Conservation (phyloP, 768 basidiomycete genomes). For the Zangia roseola region DNA sequence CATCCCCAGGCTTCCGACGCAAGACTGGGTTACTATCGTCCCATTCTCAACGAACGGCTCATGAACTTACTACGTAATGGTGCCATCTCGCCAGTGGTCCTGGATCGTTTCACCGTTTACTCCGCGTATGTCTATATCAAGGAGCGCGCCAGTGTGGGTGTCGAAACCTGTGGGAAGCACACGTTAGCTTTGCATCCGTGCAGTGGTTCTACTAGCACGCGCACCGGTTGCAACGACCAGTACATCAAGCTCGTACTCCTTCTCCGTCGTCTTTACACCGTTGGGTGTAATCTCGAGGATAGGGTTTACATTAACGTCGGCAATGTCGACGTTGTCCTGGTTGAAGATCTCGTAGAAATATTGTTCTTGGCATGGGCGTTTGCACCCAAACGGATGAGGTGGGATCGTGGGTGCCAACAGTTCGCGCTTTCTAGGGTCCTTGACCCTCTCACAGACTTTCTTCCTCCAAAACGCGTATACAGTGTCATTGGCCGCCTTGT, state of each 20-base stretch:
- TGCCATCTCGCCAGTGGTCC: constrained; percentile 15
- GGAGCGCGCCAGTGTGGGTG: neutral
- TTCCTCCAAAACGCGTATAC: constrained; percentile 13
- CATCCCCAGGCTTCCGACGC: neutral
- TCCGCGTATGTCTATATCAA: constrained; percentile 12
- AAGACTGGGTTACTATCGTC: too few species aligned
- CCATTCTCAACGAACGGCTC: neutral
- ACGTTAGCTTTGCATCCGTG: too few species aligned
- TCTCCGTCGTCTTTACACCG: constrained; percentile 9
- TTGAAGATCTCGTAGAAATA: constrained; percentile 9
- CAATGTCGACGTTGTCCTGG: constrained; percentile 11
- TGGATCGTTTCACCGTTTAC: neutral
- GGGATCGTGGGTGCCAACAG: neutral
- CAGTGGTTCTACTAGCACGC: neutral
- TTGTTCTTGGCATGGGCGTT: constrained; percentile 6
- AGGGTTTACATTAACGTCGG: constrained; percentile 7
- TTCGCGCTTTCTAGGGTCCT: constrained; percentile 3
- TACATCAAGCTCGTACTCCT: constrained; percentile 10
- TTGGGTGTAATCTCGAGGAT: constrained; percentile 8
- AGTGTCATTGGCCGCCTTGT: neutral
- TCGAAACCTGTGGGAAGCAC: constrained; percentile 1
- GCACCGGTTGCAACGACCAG: constrained; percentile 8
- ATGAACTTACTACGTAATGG: constrained; percentile 14
- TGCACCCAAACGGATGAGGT: constrained; percentile 12
- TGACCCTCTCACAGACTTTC: constrained; percentile 2